Conservation (phyloP, 2,329 filamentous ascomycete genomes). For the Ascochyta viciae-villosae region DNA sequence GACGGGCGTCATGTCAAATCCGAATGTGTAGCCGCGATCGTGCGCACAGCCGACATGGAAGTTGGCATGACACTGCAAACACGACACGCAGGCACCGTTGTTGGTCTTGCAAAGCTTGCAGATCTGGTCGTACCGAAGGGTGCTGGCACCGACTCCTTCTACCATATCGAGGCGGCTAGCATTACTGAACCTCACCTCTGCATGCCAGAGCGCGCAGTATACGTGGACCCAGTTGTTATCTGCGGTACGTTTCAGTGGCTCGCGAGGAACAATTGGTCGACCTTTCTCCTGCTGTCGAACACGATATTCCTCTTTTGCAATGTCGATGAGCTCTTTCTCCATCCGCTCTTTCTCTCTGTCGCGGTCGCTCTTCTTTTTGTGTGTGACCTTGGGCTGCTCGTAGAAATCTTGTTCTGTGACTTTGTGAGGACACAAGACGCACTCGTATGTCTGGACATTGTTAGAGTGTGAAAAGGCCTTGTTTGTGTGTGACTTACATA, state of each 20-base stretch:
- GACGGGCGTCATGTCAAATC: constrained; percentile 88
- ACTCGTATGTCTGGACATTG: constrained; percentile 76
- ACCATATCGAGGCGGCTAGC: constrained; percentile 82
- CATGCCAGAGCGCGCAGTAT: constrained; percentile 87
- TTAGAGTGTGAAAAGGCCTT: constrained; percentile 22
- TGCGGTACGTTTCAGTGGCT: constrained; percentile 89
- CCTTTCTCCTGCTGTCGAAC: constrained; percentile 84
- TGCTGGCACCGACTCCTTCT: constrained; percentile 78
- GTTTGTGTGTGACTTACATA: constrained; percentile 64
- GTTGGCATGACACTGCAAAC: constrained; percentile 72
- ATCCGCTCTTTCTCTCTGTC: constrained; percentile 86
- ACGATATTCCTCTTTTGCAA: constrained; percentile 80
- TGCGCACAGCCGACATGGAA: constrained; percentile 93
- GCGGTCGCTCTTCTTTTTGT: constrained; percentile 91
- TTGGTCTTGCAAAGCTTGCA: constrained; percentile 85
- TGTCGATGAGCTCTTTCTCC: constrained; percentile 83
- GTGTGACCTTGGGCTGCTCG: constrained; percentile 77
- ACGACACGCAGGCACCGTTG: constrained; percentile 81
- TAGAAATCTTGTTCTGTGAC: constrained; percentile 83
- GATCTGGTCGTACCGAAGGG: constrained; percentile 78
- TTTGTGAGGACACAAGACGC: constrained; percentile 86
- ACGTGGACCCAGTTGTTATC: constrained; percentile 99
- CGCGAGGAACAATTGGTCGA: constrained; percentile 82
- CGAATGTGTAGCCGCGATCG: constrained; percentile 80
- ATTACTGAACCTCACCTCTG: constrained; percentile 91